Evolutionary conservation across 176 grass and related monocot species (phyloP).

Genomic region (Tuctoria greenei): DNA sequence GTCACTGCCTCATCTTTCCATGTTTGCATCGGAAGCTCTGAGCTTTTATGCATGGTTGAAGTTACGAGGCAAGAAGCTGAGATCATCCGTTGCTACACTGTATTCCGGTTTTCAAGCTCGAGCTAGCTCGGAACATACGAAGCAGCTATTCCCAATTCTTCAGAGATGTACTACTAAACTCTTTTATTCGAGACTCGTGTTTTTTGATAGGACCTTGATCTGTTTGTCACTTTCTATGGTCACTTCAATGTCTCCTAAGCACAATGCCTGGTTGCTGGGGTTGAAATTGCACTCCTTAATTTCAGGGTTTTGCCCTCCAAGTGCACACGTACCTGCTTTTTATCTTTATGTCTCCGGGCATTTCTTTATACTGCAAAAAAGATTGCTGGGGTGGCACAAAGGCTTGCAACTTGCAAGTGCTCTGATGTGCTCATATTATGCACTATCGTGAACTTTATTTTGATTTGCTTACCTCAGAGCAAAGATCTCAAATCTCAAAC

Average conservation of each 20-base stretch:
- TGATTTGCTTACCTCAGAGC: conserved; percentile 31
- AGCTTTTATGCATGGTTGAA: conserved; percentile 25
- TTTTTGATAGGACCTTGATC: too few relatives aligned
- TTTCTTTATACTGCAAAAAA: conserved; percentile 29
- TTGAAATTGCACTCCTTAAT: conserved; percentile 45
- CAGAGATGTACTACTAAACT: neutral
- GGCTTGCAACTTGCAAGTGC: conserved; percentile 20
- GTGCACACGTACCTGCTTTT: conserved; percentile 43
- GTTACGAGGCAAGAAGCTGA: conserved; percentile 1
- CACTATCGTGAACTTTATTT: conserved; percentile 15
- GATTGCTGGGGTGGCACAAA: conserved; percentile 12
- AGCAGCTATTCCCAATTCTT: neutral
- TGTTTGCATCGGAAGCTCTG: conserved; percentile 23
- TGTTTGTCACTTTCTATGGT: conserved; percentile 25
- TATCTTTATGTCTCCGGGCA: conserved; percentile 39
- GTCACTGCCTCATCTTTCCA: conserved; percentile 36
- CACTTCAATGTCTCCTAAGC: conserved; percentile 52
- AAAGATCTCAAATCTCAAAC: neutral
- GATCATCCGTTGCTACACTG: neutral
- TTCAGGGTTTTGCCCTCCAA: conserved; percentile 63
- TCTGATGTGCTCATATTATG: conserved; percentile 1
- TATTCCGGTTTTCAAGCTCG: neutral
- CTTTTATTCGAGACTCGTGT: neutral
- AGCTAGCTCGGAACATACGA: neutral
- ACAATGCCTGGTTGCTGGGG: conserved; percentile 44